A percentile compares a stretch with the other conserved stretches of the same genome.
Conservation (phyloP, 345 rosid genomes). For the Heritiera littoralis region DNA sequence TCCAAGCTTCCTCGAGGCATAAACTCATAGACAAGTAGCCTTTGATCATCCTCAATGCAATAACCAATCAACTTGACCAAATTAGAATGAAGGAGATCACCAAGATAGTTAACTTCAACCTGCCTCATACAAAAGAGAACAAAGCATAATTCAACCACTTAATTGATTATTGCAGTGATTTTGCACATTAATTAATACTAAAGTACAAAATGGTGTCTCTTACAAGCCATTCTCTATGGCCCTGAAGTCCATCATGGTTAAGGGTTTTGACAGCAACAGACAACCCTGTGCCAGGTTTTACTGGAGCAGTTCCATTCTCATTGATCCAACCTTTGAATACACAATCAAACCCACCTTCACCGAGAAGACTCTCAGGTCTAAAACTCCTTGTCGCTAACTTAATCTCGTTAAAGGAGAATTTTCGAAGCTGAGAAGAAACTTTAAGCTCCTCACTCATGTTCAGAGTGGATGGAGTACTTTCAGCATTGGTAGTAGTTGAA, state of each 20-base stretch:
- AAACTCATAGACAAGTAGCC: slow-evolving; percentile 82
- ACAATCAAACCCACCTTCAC: slow-evolving; percentile 52
- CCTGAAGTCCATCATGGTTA: slow-evolving; percentile 56
- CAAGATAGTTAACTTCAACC: slow-evolving; percentile 80
- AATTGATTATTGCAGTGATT: not conserved
- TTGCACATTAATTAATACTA: not conserved
- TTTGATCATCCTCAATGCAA: slow-evolving; percentile 79
- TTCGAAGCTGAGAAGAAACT: not conserved
- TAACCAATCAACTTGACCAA: slow-evolving; percentile 77
- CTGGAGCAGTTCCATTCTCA: slow-evolving; percentile 37
- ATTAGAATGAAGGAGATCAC: slow-evolving; percentile 68
- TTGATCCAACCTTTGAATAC: slow-evolving; percentile 51
- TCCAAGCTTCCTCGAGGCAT: slow-evolving; percentile 91
- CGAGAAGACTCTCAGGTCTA: slow-evolving; percentile 37
- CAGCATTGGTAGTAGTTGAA: not conserved
- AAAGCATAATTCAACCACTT: not conserved
- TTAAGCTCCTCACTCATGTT: not conserved
- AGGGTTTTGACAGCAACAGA: slow-evolving; percentile 55
- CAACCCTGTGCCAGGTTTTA: slow-evolving; percentile 42
- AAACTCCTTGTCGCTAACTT: slow-evolving; percentile 37
- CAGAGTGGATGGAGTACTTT: not conserved
- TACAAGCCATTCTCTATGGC: slow-evolving; percentile 66
- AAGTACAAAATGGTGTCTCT: slow-evolving; percentile 16
- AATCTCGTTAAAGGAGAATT: slow-evolving; percentile 34
- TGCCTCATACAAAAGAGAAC: slow-evolving; percentile 16